Evolutionary conservation across 208 protist genomes (phyloP).

Genomic region (Phytomonas sp.): DNA sequence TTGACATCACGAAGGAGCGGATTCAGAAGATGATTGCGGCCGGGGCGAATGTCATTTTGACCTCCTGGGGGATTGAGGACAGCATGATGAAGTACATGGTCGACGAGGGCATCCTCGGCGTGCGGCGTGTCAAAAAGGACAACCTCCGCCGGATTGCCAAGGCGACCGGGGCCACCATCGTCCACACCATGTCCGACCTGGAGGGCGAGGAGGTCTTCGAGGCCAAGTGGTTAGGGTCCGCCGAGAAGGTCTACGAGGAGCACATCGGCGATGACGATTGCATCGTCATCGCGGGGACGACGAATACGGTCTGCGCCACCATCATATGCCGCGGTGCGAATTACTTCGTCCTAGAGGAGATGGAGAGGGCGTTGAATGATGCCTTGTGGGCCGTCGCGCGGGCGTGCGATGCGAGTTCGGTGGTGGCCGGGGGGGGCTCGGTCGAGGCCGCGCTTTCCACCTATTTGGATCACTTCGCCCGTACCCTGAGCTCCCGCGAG

Average conservation of each 20-base stretch:
- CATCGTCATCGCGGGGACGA: slow-evolving; percentile 90
- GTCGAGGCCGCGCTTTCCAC: slow-evolving; percentile 98
- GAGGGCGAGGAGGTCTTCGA: slow-evolving; percentile 98
- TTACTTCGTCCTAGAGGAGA: slow-evolving; percentile 96
- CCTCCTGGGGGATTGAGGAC: slow-evolving; percentile 99
- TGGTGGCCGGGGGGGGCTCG: slow-evolving; percentile 98
- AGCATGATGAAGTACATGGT: slow-evolving; percentile 98
- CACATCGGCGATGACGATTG: slow-evolving; percentile 96
- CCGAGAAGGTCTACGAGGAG: slow-evolving; percentile 95
- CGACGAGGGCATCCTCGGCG: slow-evolving; percentile 94
- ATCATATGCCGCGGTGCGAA: slow-evolving; percentile 99
- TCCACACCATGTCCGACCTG: slow-evolving; percentile 94
- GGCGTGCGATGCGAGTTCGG: slow-evolving; percentile 94
- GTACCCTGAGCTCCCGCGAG: slow-evolving; percentile 94
- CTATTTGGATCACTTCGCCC: slow-evolving; percentile 97
- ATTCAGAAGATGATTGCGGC: slow-evolving; percentile 96
- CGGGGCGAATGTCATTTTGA: slow-evolving; percentile 99
- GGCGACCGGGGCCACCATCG: slow-evolving; percentile 91
- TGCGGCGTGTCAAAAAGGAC: slow-evolving; percentile 94
- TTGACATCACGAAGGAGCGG: slow-evolving; percentile 96
- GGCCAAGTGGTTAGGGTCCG: slow-evolving; percentile 86
- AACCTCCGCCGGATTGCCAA: slow-evolving; percentile 97
- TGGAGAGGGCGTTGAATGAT: slow-evolving; percentile 98
- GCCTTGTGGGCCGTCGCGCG: slow-evolving; percentile 98
- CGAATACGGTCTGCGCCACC: slow-evolving; percentile 82